Percentiles rank a stretch among this genome's conserved stretches.
Evolutionary conservation across 2,329 filamentous ascomycete species (phyloP).

Genomic region (Sordariomycetes sp.): DNA sequence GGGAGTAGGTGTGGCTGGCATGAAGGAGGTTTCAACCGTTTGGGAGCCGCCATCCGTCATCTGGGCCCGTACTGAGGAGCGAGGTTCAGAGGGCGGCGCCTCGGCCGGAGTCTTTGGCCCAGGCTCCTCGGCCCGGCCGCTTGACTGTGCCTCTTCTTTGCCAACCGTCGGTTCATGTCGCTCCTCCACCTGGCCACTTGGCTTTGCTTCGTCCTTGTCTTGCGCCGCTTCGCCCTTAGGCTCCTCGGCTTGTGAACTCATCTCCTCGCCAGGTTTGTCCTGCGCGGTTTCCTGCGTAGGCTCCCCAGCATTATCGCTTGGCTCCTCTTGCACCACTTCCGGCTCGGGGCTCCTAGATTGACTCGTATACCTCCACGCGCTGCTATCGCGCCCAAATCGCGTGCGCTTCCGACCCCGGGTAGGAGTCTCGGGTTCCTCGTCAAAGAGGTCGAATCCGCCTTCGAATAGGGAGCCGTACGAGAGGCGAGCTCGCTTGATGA

Average conservation of each 20-base stretch:
- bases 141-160: neutral
- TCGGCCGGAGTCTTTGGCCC: neutral
- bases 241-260: no score
- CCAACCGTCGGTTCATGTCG: slow-evolving; percentile 16
- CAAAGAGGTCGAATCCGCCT: slow-evolving; percentile 52
- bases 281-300: neutral
- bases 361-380: slow-evolving; percentile 62
- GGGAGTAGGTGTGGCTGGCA: neutral
- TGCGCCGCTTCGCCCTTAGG: no score
- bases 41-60: slow-evolving; percentile 23
- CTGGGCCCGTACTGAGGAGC: slow-evolving; percentile 5
- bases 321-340: slow-evolving; percentile 17
- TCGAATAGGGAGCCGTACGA: slow-evolving; percentile 58
- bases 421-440: slow-evolving; percentile 40
- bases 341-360: slow-evolving; percentile 58
- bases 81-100: neutral
- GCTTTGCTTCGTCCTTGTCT: no score
- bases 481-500: slow-evolving; percentile 56
- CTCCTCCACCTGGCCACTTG: no score
- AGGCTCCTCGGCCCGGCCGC: neutral
- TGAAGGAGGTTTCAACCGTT: slow-evolving; percentile 14
- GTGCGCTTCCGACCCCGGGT: slow-evolving; percentile 33
- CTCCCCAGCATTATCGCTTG: neutral
- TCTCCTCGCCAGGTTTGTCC: no score
- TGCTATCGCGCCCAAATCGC: slow-evolving; percentile 51